Evolutionary conservation across 805 yeast species (phyloP), one percentile per base, ranked within the genome.

Genomic region (baker's yeast (Saccharomyces cerevisiae)): DNA sequence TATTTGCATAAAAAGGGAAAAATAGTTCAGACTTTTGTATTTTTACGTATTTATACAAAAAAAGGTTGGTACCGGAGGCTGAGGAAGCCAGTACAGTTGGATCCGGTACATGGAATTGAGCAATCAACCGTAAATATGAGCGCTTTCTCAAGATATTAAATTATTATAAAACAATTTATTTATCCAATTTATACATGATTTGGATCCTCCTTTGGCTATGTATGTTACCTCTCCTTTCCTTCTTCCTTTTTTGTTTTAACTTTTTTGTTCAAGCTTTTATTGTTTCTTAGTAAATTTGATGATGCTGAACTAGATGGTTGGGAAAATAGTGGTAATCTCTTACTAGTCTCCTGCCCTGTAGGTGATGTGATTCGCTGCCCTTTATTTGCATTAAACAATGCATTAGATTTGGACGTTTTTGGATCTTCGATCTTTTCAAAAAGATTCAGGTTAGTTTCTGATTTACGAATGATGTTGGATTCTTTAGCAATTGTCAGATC

Each of bases 401-500:
- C 13, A 21, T 36, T 36, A 13, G 43, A 17, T 36, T 36, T 36
- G 24, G 24, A 36, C 17, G 43, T 0, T 17, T 17, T 36, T 17
- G 43, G 43, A 6, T 36, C 43, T 36, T 17, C 43, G 24, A 9
- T 17, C 9, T 8, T 36, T 17, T 21, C 43, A 11, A 6, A 36
- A 17, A 36, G 43, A n/a, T 53, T 57, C 26, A 68, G 55, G 49
- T 69, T 66, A 1, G 70, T 63, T 51, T 67, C 66, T 5, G 72
- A 69, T 51, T 62, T 69, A 26, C 63, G 56, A 2, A 68, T 56
- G 41, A 69, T 51, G 49, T 68, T 69, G 2, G 76, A 72, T 50
- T 65, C 71, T 55, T 73, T 71, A 2, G 76, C 86, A 63, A 79
- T 77, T 61, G 78, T 77, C 65, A 90, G 78, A 61, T 82, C 86